Base-by-base conservation (phyloP, 139 green algal species). In the Penium margaritaceum region DNA sequence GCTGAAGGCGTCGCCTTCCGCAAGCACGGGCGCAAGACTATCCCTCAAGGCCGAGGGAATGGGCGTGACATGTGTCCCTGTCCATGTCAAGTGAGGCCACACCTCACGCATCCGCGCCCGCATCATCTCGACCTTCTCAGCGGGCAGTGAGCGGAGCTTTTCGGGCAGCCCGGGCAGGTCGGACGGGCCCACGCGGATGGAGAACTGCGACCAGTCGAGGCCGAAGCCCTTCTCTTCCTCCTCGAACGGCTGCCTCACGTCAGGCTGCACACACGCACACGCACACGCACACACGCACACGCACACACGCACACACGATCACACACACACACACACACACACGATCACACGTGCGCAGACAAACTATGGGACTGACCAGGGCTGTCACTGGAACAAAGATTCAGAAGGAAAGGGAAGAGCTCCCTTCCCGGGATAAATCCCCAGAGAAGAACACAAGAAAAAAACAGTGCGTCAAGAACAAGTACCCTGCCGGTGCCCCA, bases 241-340 rank as follows among this genome's bases (percentile, higher is more conserved):
- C 24, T 70, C 44, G 4, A 69, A 30, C 19, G 66, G n/a, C 66
- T 74, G 66, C 46, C 29, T 39, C n/a, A 74, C 66, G 27, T 64
- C 27, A 30, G 44, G 64, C 60, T 81, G 72, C 35, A n/a, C n/a
- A n/a, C n/a, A n/a, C n/a, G n/a, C n/a, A n/a, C n/a, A n/a, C n/a
- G n/a, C n/a, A n/a, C n/a, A n/a, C n/a, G n/a, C n/a, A n/a, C n/a
- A n/a, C n/a, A n/a, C n/a, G n/a, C n/a, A n/a, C n/a, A n/a, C n/a
- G n/a, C n/a, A n/a, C n/a, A n/a, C n/a, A n/a, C n/a, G n/a, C n/a
- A n/a, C n/a, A n/a, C n/a, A n/a, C n/a, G n/a, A n/a, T n/a, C n/a
- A n/a, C n/a, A n/a, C n/a, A n/a, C n/a, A n/a, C n/a, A n/a, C n/a
- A n/a, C n/a, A n/a, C n/a, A n/a, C n/a, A n/a, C n/a, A n/a, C n/a